phyloP scores from a whole-genome alignment of 306 rosid genomes.

The Carpinus viminea region DNA sequence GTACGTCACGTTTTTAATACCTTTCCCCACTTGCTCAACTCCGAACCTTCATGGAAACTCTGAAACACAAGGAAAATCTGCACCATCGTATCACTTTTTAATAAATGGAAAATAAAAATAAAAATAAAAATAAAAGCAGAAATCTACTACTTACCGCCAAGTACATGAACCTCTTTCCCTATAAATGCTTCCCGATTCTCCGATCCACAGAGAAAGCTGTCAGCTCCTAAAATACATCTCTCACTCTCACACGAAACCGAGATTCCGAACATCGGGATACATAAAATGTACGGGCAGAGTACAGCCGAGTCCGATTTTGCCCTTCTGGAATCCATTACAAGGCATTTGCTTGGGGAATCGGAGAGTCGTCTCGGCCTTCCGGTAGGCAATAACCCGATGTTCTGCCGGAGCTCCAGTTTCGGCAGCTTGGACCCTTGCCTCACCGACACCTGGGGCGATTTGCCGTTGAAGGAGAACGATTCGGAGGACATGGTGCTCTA shows the following conservation, averaged over 20 bases:
- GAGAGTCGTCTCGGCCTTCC: slow-evolving; percentile 37
- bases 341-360: slow-evolving; percentile 67
- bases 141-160: background rate
- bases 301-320: slow-evolving; percentile 41
- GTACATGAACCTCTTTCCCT: slow-evolving; percentile 60
- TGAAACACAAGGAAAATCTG: background rate
- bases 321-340: slow-evolving; percentile 55
- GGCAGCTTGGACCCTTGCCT: slow-evolving; percentile 63
- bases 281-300: slow-evolving; percentile 37
- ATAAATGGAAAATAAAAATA: background rate
- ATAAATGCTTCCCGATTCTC: slow-evolving; percentile 36
- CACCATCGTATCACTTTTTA: background rate
- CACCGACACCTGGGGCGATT: slow-evolving; percentile 71
- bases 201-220: too few relatives aligned
- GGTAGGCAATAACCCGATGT: slow-evolving; percentile 34
- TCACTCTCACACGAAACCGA: too few relatives aligned
- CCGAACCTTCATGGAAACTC: slow-evolving; percentile 53
- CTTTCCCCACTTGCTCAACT: slow-evolving; percentile 35
- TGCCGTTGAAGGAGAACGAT: slow-evolving; percentile 78
- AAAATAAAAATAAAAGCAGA: background rate
- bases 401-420: slow-evolving; percentile 60
- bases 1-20: slow-evolving; percentile 53
- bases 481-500: slow-evolving; percentile 85
- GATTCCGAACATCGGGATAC: background rate
- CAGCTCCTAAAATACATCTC: too few relatives aligned